Conservation (phyloP, 164 flowering plant species). For the Magnolia kwangsiensis region DNA sequence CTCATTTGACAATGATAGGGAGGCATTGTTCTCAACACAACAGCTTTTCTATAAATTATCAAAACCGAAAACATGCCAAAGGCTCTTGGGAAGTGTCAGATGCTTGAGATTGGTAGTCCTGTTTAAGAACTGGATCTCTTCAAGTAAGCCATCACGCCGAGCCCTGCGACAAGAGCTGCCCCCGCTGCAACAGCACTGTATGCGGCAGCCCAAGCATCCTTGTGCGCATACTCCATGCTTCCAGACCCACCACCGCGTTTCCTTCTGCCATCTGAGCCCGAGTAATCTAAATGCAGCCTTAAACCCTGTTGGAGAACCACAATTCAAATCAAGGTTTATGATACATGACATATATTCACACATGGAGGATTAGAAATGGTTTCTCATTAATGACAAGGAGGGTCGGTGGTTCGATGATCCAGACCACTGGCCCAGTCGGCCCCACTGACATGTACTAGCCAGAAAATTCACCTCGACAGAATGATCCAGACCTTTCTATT, state of each 20-base stretch:
- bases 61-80: background rate
- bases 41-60: background rate
- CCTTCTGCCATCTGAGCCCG: conserved; percentile 35
- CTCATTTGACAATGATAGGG: too few relatives aligned
- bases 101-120: background rate
- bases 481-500: too few relatives aligned
- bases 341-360: too few relatives aligned
- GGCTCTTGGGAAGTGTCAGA: background rate
- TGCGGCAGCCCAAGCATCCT: conserved; percentile 63
- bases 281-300: conserved; percentile 75
- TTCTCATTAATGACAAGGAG: too few relatives aligned
- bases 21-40: too few relatives aligned
- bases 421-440: too few relatives aligned
- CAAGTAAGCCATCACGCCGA: conserved; percentile 49
- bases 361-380: background rate
- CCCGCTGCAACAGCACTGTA: conserved; percentile 55
- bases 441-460: too few relatives aligned
- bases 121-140: conserved; percentile 43
- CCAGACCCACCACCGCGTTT: conserved; percentile 31
- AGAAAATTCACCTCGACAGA: too few relatives aligned
- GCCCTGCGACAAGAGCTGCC: conserved; percentile 56
- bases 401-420: too few relatives aligned
- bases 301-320: conserved; percentile 50
- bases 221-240: conserved; percentile 45
- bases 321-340: conserved; percentile 7